Evolutionary conservation across 1,284 basidiomycete species (phyloP).

Genomic region (Puccinia coronata): DNA sequence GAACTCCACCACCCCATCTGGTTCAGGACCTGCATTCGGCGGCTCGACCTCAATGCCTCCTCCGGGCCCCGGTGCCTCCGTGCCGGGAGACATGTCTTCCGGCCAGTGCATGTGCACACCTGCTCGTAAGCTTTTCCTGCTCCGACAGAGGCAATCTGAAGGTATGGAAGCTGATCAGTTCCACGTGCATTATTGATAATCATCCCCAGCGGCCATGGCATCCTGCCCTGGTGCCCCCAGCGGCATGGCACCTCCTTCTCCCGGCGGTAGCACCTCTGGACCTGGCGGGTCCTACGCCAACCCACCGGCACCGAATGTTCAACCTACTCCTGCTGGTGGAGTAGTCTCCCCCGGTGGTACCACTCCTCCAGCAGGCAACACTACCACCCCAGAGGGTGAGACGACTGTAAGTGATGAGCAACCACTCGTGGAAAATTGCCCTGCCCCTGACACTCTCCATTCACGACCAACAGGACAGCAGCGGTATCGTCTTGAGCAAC

Average conservation of each 20-base stretch:
- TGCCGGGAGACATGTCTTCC: background rate
- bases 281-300: no score
- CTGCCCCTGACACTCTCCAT: background rate
- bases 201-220: background rate
- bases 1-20: background rate
- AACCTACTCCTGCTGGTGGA: background rate
- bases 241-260: background rate
- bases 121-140: background rate
- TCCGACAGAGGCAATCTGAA: no score
- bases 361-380: background rate
- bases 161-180: no score
- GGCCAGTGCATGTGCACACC: conserved; percentile 7
- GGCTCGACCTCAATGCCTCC: background rate
- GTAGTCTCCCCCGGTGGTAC: background rate
- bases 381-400: no score
- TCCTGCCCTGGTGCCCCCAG: background rate
- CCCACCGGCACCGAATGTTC: no score
- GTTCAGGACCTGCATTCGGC: background rate
- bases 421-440: no score
- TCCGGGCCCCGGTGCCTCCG: background rate
- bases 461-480: background rate
- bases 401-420: background rate
- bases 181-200: no score
- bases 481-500: background rate
- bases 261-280: background rate